Evolutionary conservation across 106 monocot genomes (phyloP), one percentile per base, ranked within the genome.

Genomic region (Chionographis japonica): DNA sequence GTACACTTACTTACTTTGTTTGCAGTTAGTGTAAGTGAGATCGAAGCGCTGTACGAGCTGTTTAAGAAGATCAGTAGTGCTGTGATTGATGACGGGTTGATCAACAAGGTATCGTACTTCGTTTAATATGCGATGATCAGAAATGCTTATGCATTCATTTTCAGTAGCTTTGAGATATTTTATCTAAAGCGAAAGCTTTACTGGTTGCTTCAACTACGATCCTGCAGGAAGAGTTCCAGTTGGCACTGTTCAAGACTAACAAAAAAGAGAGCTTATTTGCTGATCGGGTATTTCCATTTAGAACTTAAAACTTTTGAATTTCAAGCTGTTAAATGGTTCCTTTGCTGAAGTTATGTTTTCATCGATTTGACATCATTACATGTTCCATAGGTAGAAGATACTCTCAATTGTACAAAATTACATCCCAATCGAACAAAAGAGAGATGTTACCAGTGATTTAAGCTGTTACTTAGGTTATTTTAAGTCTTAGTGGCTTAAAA

Each of bases 51-150:
- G 27, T 80, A 80, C 40, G 80, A 80, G 65, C 53, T 80, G 9
- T 80, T 80, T 40, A 80, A 80, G 56, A 80, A 80, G 70, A 80
- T 80, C 50, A 80, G 80, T 61, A 75, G 80, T 57, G 80, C 80
- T 54, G 80, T 80, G 35, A 75, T 80, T 54, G 80, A 75, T 66
- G 80, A 75, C 54, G 80, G 80, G 12, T 61, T 80, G 74, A 80
- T 80, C 59, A 80, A 80, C 64, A 80, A 80, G 80, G 80, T 74
- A 66, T 50, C 3, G 16, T 2, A 11, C 9, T 58, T 58, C 15
- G 16, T 12, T 52, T 38, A 37, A 27, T 27, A 27, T 27, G 27
- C 27, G 27, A 27, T 27, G 27, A 27, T 27, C 27, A 27, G 27
- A 27, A 27, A 27, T 27, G 27, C 27, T 27, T 27, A 27, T 27